Conservation (phyloP, 1,139 yeast species). For the Lodderomyces elongisporus region DNA sequence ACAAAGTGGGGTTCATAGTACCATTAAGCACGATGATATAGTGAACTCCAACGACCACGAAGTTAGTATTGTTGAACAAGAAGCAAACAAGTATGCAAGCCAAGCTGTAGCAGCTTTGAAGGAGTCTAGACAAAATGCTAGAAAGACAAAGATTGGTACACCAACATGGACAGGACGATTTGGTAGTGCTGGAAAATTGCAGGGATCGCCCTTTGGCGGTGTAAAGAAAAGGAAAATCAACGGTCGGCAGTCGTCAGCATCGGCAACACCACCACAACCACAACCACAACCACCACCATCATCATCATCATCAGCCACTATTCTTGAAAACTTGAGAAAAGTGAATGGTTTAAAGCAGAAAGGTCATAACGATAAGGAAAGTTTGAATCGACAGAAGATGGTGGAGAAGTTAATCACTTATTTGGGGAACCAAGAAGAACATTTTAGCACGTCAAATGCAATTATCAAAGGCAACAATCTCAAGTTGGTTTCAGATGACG, state of each 20-base stretch:
- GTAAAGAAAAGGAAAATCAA: slow-evolving; percentile 15
- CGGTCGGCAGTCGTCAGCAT: too few species aligned
- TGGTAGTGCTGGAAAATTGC: slow-evolving; percentile 67
- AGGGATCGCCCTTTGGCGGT: slow-evolving; percentile 18
- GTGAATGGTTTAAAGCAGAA: slow-evolving; percentile 7
- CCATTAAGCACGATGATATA: slow-evolving; percentile 75
- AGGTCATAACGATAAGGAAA: slow-evolving; percentile 15
- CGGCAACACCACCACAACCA: too few species aligned
- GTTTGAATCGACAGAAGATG: slow-evolving; percentile 12
- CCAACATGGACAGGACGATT: slow-evolving; percentile 97
- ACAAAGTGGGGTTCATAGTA: slow-evolving; percentile 67
- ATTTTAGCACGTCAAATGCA: slow-evolving; percentile 52
- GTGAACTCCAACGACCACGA: slow-evolving; percentile 49
- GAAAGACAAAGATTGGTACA: slow-evolving; percentile 65
- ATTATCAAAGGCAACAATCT: slow-evolving; percentile 50
- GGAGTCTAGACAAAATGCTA: slow-evolving; percentile 60
- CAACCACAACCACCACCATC: too few species aligned
- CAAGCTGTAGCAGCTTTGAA: slow-evolving; percentile 72
- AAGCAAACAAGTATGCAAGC: slow-evolving; percentile 72
- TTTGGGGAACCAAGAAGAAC: slow-evolving; percentile 29
- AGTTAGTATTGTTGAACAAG: slow-evolving; percentile 57
- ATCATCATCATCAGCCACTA: slow-evolving; percentile 21
- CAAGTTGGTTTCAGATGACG: slow-evolving; percentile 45
- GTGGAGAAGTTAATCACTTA: slow-evolving; percentile 31
- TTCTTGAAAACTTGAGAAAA: slow-evolving; percentile 27